Percentiles rank a stretch among this genome's conserved stretches.
Conservation (phyloP, 768 basidiomycete genomes). For the Phylloporus scabripes region DNA sequence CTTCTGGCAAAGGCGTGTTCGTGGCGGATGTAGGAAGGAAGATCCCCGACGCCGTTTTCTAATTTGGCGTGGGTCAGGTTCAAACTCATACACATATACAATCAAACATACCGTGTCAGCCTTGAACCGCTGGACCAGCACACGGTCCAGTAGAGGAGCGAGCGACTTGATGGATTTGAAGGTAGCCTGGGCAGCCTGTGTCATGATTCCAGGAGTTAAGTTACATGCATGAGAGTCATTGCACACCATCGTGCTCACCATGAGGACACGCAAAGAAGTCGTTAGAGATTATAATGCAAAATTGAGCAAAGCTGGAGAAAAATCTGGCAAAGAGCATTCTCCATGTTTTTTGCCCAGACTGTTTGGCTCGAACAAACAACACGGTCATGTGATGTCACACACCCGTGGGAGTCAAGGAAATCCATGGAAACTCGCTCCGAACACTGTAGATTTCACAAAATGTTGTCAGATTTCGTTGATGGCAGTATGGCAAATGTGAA, state of each 20-base stretch:
- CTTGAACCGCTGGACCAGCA: conserved; percentile 97
- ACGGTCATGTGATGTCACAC: conserved; percentile 16
- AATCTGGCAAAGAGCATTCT: conserved; percentile 6
- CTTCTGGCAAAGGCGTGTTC: conserved; percentile 85
- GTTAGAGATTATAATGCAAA: conserved; percentile 6
- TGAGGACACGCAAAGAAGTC: conserved; percentile 12
- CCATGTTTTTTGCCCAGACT: conserved; percentile 17
- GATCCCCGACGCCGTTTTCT: conserved; percentile 98
- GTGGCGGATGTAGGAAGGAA: conserved; percentile 93
- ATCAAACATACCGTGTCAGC: conserved; percentile 67
- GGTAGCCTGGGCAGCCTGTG: conserved; percentile 81
- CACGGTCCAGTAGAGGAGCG: conserved; percentile 90
- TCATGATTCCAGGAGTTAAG: background rate
- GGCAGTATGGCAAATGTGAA: background rate
- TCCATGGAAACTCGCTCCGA: too few species aligned
- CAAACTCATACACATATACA: background rate
- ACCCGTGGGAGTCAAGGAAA: too few species aligned
- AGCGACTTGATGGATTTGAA: conserved; percentile 94
- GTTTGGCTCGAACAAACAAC: conserved; percentile 28
- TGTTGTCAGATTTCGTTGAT: background rate
- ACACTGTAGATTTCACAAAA: too few species aligned
- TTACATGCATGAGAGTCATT: background rate
- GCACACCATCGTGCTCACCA: conserved; percentile 21
- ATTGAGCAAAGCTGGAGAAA: conserved; percentile 25
- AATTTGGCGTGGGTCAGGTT: conserved; percentile 1